A percentile compares a stretch with the other conserved stretches of the same genome.
Conservation (phyloP, 2,329 filamentous ascomycete genomes). For the Epichloe brachyelytri region DNA sequence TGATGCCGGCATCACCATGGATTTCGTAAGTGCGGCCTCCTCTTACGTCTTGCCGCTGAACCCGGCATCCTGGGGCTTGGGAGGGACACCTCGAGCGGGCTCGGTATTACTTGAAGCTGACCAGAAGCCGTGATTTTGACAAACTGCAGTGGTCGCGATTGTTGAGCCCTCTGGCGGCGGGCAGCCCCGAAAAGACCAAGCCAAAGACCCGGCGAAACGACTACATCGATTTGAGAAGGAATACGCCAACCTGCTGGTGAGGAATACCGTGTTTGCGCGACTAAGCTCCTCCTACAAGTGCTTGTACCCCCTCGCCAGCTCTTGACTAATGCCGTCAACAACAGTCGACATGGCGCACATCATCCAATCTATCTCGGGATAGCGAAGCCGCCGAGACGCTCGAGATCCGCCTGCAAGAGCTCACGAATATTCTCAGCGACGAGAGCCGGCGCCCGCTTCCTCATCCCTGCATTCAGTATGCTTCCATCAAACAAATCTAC, state of each 20-base stretch:
- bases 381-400: slow-evolving; percentile 49
- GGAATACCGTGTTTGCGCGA: slow-evolving; percentile 8
- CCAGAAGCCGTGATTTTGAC: not conserved
- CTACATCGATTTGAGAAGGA: slow-evolving; percentile 55
- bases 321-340: not conserved
- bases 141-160: slow-evolving; percentile 50
- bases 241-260: slow-evolving; percentile 48
- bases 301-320: not conserved
- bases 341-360: slow-evolving; percentile 46
- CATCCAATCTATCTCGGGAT: slow-evolving; percentile 46
- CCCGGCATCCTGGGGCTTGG: not conserved
- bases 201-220: slow-evolving; percentile 49
- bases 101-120: slow-evolving; percentile 1
- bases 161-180: slow-evolving; percentile 48
- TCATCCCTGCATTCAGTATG: slow-evolving; percentile 83
- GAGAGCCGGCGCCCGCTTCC: slow-evolving; percentile 80
- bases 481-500: slow-evolving; percentile 77
- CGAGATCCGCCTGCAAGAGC: slow-evolving; percentile 48
- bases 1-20: slow-evolving; percentile 38
- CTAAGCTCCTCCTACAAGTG: not conserved
- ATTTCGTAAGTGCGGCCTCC: slow-evolving; percentile 35
- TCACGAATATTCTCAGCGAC: slow-evolving; percentile 66
- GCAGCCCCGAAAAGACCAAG: slow-evolving; percentile 42
- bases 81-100: not conserved
- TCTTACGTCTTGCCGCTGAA: not conserved